Evolutionary conservation across 768 basidiomycete genomes (phyloP).

Genomic region (Macrocybe gigantea): DNA sequence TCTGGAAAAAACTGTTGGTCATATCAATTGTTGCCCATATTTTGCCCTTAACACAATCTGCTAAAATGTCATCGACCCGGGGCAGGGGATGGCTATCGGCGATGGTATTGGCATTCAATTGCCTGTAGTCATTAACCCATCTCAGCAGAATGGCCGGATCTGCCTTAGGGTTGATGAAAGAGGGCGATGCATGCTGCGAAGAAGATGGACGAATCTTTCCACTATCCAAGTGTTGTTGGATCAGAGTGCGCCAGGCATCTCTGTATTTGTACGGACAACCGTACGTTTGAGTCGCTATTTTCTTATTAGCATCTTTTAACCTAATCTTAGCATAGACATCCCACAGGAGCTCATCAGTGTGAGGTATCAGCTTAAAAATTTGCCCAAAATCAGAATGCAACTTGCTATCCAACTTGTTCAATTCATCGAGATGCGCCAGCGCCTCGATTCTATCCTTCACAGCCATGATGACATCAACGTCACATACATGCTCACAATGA

Average conservation of each 20-base stretch:
- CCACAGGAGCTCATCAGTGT: slow-evolving; percentile 16
- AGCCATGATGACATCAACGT: too few relatives aligned
- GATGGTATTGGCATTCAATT: slow-evolving; percentile 24
- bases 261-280: slow-evolving; percentile 25
- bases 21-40: slow-evolving; percentile 29
- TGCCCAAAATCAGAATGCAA: too few relatives aligned
- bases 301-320: slow-evolving; percentile 19
- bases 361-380: slow-evolving; percentile 7
- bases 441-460: too few relatives aligned
- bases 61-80: slow-evolving; percentile 22
- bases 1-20: slow-evolving; percentile 34
- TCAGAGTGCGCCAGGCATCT: slow-evolving; percentile 23
- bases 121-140: slow-evolving; percentile 29
- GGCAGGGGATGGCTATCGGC: slow-evolving; percentile 24
- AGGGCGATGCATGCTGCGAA: slow-evolving; percentile 23
- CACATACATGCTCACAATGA: too few relatives aligned
- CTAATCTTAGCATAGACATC: slow-evolving; percentile 15
- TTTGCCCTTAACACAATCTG: slow-evolving; percentile 25
- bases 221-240: slow-evolving; percentile 26
- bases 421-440: neutral
- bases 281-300: slow-evolving; percentile 19
- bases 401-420: too few relatives aligned
- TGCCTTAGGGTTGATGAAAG: slow-evolving; percentile 31
- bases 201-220: slow-evolving; percentile 23
- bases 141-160: slow-evolving; percentile 20